Conservation (phyloP, 306 rosid species). For the Clitoria ternatea region DNA sequence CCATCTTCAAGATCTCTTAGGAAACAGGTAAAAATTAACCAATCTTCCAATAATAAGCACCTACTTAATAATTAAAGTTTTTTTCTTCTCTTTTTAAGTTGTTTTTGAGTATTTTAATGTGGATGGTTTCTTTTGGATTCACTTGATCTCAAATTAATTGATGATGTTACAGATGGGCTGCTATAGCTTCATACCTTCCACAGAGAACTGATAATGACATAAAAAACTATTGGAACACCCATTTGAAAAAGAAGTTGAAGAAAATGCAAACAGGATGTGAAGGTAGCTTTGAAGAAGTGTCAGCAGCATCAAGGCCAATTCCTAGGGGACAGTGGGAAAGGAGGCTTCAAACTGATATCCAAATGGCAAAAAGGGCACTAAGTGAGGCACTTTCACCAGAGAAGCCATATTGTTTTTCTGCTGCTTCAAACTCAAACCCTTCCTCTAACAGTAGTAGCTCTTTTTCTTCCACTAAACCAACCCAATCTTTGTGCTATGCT, state of each 20-base stretch:
- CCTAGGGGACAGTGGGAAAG: conserved; percentile 39
- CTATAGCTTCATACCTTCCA: conserved; percentile 38
- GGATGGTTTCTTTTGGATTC: not conserved
- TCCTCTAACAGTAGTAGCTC: conserved; percentile 16
- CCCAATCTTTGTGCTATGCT: conserved; percentile 49
- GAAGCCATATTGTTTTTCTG: conserved; percentile 10
- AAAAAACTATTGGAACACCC: conserved; percentile 40
- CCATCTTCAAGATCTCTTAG: conserved; percentile 94
- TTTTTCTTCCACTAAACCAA: conserved; percentile 3
- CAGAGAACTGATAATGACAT: conserved; percentile 40
- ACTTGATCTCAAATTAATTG: conserved; percentile 16
- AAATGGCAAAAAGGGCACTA: conserved; percentile 55
- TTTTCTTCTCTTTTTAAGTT: not conserved
- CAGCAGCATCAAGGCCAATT: conserved; percentile 8
- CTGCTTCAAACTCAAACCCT: conserved; percentile 23
- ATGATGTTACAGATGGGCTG: conserved; percentile 33
- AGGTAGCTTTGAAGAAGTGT: not conserved
- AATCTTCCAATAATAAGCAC: not conserved
- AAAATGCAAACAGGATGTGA: conserved; percentile 16
- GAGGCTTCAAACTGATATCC: conserved; percentile 37
- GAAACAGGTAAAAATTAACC: conserved; percentile 69
- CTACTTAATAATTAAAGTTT: not conserved
- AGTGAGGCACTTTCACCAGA: conserved; percentile 78
- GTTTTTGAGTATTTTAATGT: not conserved
- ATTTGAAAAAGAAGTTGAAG: conserved; percentile 34